These are phyloP conservation scores for Talaromyces sp. DNA, from an alignment of 2,329 filamentous ascomycete genomes.

Conservation along the genomic window DNA sequence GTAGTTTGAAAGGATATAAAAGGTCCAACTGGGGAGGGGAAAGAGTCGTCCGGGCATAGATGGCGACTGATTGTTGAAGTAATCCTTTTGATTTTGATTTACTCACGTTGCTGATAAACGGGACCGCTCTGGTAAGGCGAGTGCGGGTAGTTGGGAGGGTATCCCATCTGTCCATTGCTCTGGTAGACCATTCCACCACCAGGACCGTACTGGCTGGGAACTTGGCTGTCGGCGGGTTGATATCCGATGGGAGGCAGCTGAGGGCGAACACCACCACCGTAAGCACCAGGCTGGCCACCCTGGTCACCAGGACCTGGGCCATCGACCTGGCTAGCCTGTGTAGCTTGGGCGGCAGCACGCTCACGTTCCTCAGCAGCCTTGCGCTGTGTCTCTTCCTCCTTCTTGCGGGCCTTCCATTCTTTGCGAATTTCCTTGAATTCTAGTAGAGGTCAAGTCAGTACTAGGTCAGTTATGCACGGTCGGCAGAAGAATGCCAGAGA, in stretches of 20 bases:
- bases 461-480: no score
- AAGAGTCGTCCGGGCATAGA: constrained; percentile 24
- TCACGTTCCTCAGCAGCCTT: constrained; percentile 87
- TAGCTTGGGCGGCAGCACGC: constrained; percentile 63
- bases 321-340: constrained; percentile 44
- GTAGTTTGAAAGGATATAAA: constrained; percentile 10
- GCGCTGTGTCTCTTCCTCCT: constrained; percentile 90
- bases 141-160: constrained; percentile 53
- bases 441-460: constrained; percentile 45
- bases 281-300: constrained; percentile 46
- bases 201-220: constrained; percentile 66
- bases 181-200: constrained; percentile 51
- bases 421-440: constrained; percentile 99
- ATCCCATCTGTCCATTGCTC: constrained; percentile 52
- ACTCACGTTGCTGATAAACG: constrained; percentile 56
- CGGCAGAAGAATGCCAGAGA: no score
- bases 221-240: constrained; percentile 59
- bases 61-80: constrained; percentile 14
- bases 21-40: constrained; percentile 1
- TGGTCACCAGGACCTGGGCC: constrained; percentile 55
- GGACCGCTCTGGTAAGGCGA: constrained; percentile 55
- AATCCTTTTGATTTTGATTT: constrained; percentile 23
- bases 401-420: constrained; percentile 99
- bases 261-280: constrained; percentile 57
- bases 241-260: constrained; percentile 79